These are phyloP conservation scores for Calonectria ilicicola DNA, from an alignment of 2,329 filamentous ascomycete genomes.

Conservation along the genomic window DNA sequence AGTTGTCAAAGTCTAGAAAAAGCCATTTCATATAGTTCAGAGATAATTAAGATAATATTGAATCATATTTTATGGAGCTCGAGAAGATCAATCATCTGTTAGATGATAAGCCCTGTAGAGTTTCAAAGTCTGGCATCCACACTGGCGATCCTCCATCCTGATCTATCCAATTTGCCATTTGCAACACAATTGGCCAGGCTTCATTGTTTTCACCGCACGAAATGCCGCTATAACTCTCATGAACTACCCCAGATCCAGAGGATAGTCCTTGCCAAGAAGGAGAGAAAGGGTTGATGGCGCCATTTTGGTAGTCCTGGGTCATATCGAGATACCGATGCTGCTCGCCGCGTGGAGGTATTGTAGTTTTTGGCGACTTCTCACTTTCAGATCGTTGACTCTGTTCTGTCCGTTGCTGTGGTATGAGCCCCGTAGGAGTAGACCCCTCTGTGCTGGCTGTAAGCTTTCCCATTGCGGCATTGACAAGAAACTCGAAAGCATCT, in stretches of 20 bases:
- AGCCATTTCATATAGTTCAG: too few species aligned
- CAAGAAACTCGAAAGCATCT: slow-evolving; percentile 4
- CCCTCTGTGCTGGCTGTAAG: background rate
- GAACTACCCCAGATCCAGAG: background rate
- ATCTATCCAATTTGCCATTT: slow-evolving; percentile 10
- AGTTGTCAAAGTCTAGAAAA: too few species aligned
- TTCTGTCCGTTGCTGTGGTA: background rate
- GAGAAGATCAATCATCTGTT: background rate
- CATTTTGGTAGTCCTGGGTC: background rate
- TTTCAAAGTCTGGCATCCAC: slow-evolving; percentile 5
- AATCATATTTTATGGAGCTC: background rate
- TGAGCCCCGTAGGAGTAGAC: background rate
- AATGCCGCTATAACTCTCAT: background rate
- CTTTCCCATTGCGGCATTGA: background rate
- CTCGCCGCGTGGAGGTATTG: too few species aligned
- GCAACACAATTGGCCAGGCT: background rate
- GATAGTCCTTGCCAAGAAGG: background rate
- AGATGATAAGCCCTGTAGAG: background rate
- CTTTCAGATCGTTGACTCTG: background rate
- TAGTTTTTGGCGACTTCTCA: background rate
- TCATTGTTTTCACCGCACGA: background rate
- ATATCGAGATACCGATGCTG: background rate
- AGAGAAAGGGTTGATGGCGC: too few species aligned
- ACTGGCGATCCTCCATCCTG: background rate
- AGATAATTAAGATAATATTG: background rate